phyloP scores from a whole-genome alignment of 2,329 filamentous ascomycete genomes.

The Fusarium haematococcum region DNA sequence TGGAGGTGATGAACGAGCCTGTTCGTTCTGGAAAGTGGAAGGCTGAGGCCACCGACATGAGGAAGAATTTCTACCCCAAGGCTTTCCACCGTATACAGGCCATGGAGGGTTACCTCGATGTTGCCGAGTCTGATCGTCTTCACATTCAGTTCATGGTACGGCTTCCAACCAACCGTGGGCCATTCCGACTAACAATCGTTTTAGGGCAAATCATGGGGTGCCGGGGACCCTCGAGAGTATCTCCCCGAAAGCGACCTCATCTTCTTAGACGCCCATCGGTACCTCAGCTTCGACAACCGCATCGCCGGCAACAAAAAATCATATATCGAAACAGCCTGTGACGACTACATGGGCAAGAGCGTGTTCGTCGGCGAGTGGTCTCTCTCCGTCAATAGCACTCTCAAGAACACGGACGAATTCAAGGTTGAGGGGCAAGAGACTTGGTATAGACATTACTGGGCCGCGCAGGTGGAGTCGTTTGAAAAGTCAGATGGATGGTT shows the following conservation, averaged over 20 bases:
- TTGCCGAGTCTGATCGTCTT: conserved; percentile 57
- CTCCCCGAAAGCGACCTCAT: conserved; percentile 58
- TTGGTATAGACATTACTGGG: conserved; percentile 69
- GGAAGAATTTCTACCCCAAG: conserved; percentile 41
- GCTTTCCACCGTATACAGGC: conserved; percentile 56
- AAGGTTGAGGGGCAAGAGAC: conserved; percentile 54
- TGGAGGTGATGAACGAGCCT: conserved; percentile 71
- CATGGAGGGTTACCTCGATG: conserved; percentile 58
- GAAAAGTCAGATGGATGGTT: conserved; percentile 67
- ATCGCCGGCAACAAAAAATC: conserved; percentile 57
- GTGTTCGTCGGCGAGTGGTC: conserved; percentile 71
- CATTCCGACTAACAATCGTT: background rate
- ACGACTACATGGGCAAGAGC: conserved; percentile 55
- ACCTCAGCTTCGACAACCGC: conserved; percentile 64
- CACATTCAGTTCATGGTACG: conserved; percentile 62
- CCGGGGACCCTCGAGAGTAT: conserved; percentile 62
- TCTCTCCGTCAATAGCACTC: conserved; percentile 61
- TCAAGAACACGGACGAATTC: conserved; percentile 58
- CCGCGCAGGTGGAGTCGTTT: conserved; percentile 66
- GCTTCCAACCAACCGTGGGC: accelerated
- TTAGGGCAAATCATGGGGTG: conserved; percentile 58
- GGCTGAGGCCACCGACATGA: conserved; percentile 37
- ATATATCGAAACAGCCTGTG: conserved; percentile 65
- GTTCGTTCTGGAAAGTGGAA: conserved; percentile 41
- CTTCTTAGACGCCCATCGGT: conserved; percentile 70